Evolutionary conservation across 345 rosid species (phyloP).

Genomic region (Salix caprea): DNA sequence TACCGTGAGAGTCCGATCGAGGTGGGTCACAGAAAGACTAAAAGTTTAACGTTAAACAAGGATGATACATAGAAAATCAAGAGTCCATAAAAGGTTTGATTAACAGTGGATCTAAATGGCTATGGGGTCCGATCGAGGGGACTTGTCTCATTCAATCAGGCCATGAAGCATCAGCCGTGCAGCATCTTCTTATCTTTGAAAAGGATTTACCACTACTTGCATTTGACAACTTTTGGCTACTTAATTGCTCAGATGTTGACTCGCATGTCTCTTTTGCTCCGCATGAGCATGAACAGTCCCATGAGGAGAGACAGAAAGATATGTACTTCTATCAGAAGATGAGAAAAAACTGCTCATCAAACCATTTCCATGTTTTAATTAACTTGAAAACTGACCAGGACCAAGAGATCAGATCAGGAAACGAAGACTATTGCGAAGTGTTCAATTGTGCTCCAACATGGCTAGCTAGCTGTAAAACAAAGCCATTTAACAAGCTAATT

Average conservation of each 20-base stretch:
- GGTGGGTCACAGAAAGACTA: conserved; percentile 7
- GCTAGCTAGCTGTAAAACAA: no score
- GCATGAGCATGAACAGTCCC: conserved; percentile 28
- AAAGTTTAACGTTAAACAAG: not conserved
- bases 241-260: conserved; percentile 30
- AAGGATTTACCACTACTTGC: conserved; percentile 21
- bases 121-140: not conserved
- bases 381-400: not conserved
- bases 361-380: not conserved
- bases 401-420: no score
- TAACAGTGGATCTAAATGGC: not conserved
- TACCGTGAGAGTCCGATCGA: conserved; percentile 21
- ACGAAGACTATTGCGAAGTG: no score
- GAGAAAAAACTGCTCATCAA: not conserved
- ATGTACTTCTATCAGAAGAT: not conserved
- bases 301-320: not conserved
- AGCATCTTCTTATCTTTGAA: conserved; percentile 36
- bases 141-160: conserved; percentile 18
- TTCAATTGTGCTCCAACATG: not conserved
- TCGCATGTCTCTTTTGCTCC: conserved; percentile 18
- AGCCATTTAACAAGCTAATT: not conserved
- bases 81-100: conserved; percentile 7
- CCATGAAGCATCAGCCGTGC: conserved; percentile 21
- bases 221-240: conserved; percentile 21
- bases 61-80: not conserved